Conservation (phyloP, 2,329 filamentous ascomycete species). For the Monosporascus sp. region DNA sequence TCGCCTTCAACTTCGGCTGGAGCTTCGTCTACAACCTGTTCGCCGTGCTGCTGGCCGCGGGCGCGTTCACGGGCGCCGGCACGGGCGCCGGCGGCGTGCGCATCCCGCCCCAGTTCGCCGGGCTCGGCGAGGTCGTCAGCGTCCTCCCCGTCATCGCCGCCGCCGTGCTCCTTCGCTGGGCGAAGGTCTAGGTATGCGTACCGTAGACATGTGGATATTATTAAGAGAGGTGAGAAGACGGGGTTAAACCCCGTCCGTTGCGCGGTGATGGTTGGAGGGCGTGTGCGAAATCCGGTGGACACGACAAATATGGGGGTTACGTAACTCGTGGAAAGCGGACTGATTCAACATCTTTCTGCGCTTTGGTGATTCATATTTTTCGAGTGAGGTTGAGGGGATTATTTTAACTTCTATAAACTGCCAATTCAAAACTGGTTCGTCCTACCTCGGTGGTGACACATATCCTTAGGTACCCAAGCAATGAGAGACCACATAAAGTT, state of each 20-base stretch:
- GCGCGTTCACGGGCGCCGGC: conserved; percentile 53
- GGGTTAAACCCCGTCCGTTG: no score
- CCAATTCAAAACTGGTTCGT: no score
- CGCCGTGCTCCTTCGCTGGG: conserved; percentile 44
- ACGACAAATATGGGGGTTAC: background rate
- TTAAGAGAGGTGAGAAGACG: no score
- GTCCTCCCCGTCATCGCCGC: conserved; percentile 62
- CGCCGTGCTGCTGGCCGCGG: conserved; percentile 61
- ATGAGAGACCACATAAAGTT: no score
- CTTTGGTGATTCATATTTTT: background rate
- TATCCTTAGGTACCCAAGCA: no score
- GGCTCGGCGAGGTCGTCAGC: conserved; percentile 66
- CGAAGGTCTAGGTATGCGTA: conserved; percentile 17
- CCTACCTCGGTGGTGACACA: no score
- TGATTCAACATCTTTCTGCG: background rate
- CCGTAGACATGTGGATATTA: no score
- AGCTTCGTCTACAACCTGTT: conserved; percentile 64
- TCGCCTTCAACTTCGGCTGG: conserved; percentile 66
- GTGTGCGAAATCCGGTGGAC: background rate
- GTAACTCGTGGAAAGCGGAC: background rate
- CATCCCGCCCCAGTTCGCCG: conserved; percentile 45
- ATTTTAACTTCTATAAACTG: no score
- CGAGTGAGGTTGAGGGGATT: no score
- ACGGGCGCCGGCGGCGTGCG: conserved; percentile 4
- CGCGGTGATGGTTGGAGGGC: no score